Base-by-base conservation (phyloP, 768 basidiomycete species). In the Zangia roseola region DNA sequence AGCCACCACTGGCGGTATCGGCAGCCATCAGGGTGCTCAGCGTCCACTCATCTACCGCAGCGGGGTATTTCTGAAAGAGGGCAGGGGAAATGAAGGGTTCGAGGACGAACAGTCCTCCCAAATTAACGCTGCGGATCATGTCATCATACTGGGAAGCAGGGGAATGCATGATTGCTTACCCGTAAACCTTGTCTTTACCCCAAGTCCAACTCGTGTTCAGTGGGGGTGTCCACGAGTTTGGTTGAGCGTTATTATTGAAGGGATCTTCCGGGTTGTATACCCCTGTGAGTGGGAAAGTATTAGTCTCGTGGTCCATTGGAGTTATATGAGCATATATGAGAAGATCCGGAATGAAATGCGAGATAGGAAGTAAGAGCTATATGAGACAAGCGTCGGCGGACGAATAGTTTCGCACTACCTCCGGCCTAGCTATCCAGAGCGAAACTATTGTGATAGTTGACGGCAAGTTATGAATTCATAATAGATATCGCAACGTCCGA, bases 201-300 rank as follows among this genome's bases (percentile, higher is more conserved):
- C 74, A 93, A 20, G 70, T 75, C 88, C 91, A 95, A 23, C 71
- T 78, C 58, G 83, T 74, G 69, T 86, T 88, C 41, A 95, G 71
- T 7, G 86, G 77, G 2, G 89, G 90, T 6, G 87, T 86, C 84
- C 88, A 94, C 2, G 78, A 81, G 58, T 93, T 90, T 9, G 86
- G 76, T 50, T 74, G 78, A 7, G 91, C 91, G 36, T 77, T 73
- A 63, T 86, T 82, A 69, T 83, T 84, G 73, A 83, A 89, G 6
- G 91, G 88, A 62, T 88, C 74, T 38, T 82, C 74, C 13, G 84
- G 82, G 66, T 90, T 81, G 68, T 65, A 71, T 17, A 79, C 75
- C 85, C 83, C 85, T 86, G 49, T 25, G 50, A 16, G 8, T 31
- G 31, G 14, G 31, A 39, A 40, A 23, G 48, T 10, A 40, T 66